Base-by-base conservation (phyloP, 495 filamentous ascomycete genomes). In the Penicillium bovifimosum region DNA sequence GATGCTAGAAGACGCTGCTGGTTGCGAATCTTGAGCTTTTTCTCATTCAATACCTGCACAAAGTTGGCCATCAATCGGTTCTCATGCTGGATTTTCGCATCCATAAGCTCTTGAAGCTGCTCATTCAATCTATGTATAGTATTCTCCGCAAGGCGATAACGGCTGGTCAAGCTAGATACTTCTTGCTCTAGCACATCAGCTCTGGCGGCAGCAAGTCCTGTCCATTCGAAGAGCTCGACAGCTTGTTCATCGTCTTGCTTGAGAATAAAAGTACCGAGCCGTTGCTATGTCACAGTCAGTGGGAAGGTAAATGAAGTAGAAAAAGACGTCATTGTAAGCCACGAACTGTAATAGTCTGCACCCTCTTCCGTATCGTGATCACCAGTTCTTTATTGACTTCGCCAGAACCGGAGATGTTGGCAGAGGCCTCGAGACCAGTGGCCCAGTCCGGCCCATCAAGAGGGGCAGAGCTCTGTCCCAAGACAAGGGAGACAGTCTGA, bases 21-120 rank as follows among this genome's bases (percentile, higher is more conserved):
- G 54, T 92, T 86, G 27, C 89, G 74, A 18, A 96, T 92, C 68
- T 93, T 95, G n/a, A 88, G 73, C 67, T 96, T 96, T 69, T 96
- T 96, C 59, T 85, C 83, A 56, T 96, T 96, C 0, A 96, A 67
- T 2, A 95, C 66, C 16, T 79, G 74, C 31, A 77, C 77, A 49
- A 90, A 89, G 62, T 88, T 90, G 33, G 80, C 76, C 3, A 95
- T 68, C 5, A 95, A 65, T 45, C 84, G 79, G 14, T 79, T 74
- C 60, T 96, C 89, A 49, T 90, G 80, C 14, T 81, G 80, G 36
- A 68, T 70, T 56, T 90, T 90, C 9, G 84, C 72, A 33, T 69
- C 69, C n/a, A 81, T 73, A 26, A 91, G 76, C 31, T 88, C 83
- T 8, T 83, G 75, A 0, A 90, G 66, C 60, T 85, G 80, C 11